Evolutionary conservation across 2,329 filamentous ascomycete genomes (phyloP).

Genomic region (Phyllosticta capitalensis): DNA sequence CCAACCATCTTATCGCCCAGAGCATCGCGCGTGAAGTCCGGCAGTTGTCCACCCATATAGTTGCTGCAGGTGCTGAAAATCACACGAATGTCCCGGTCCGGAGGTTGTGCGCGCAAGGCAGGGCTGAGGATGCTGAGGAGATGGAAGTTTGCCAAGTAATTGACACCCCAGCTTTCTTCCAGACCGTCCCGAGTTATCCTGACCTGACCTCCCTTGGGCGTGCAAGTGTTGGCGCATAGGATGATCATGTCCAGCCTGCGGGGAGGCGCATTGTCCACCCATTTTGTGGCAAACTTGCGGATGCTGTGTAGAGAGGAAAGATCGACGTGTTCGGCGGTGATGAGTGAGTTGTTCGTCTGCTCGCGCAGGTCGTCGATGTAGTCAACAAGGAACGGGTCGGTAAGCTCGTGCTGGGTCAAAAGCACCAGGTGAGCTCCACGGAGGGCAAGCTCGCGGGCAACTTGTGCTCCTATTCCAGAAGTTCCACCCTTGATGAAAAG

Average conservation of each 20-base stretch:
- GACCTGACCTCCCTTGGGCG: slow-evolving; percentile 53
- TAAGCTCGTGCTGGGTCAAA: slow-evolving; percentile 70
- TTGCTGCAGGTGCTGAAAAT: slow-evolving; percentile 79
- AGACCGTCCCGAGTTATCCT: slow-evolving; percentile 65
- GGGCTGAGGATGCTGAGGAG: slow-evolving; percentile 84
- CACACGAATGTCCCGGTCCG: slow-evolving; percentile 86
- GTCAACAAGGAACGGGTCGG: slow-evolving; percentile 82
- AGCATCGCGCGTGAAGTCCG: slow-evolving; percentile 41
- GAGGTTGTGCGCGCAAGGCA: slow-evolving; percentile 79
- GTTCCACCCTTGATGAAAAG: slow-evolving; percentile 59
- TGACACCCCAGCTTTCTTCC: slow-evolving; percentile 86
- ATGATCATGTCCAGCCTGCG: slow-evolving; percentile 84
- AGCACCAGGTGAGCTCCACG: slow-evolving; percentile 87
- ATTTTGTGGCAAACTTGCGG: slow-evolving; percentile 87
- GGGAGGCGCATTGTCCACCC: slow-evolving; percentile 92
- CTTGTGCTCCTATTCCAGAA: slow-evolving; percentile 76
- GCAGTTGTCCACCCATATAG: slow-evolving; percentile 68
- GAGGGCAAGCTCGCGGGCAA: slow-evolving; percentile 63
- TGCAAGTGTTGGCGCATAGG: slow-evolving; percentile 71
- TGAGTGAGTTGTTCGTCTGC: slow-evolving; percentile 69
- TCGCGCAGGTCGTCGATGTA: slow-evolving; percentile 81
- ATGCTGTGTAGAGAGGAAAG: slow-evolving; percentile 82
- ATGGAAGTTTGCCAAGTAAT: slow-evolving; percentile 94
- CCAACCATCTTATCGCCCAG: slow-evolving; percentile 45
- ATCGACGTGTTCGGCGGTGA: slow-evolving; percentile 94